Evolutionary conservation across 306 rosid genomes (phyloP), one percentile per base, ranked within the genome.

Genomic region (Begonia masoniana): DNA sequence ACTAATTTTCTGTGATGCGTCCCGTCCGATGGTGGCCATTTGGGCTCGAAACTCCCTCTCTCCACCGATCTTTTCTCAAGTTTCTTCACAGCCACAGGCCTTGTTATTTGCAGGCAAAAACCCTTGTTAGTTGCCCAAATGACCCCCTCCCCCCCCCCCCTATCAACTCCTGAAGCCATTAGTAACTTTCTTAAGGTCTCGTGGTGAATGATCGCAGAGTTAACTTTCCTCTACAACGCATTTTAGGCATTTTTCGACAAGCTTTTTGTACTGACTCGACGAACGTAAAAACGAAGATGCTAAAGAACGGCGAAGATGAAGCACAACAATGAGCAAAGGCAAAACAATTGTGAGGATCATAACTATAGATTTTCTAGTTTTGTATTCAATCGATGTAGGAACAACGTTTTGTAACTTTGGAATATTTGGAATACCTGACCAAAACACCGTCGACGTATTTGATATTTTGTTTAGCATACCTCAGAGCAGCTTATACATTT

Each of bases 191-290:
- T 49, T 16, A 12, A 49, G 52, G 16, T 49, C 52, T 50, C 9
- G 52, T 64, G 17, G 69, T 47, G 48, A 23, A 64, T n/a, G 45
- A 42, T 50, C 41, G 62, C 47, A 56, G 10, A 10, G 36, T 24
- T 13, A 49, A 56, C 11, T 64, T 42, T 56, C 62, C 1, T 41
- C 50, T 24, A 64, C n/a, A 39, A 41, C 45, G 62, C 45, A 57
- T 3, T 9, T 64, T 50, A 19, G n/a, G 62, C 43, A 23, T 50
- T 56, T 23, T 64, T 52, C 12, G 14, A 24, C 35, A n/a, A 64
- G 15, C 26, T 16, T 56, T 10, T 16, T 57, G 17, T 57, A 56
- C 19, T 8, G 4, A 11, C 15, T 64, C 41, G 41, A 4, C 12
- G 58, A n/a, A n/a, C 39, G 23, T 64, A n/a, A n/a, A 64, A 0